Conservation (phyloP, 306 rosid genomes). For the Arachis stenosperma region DNA sequence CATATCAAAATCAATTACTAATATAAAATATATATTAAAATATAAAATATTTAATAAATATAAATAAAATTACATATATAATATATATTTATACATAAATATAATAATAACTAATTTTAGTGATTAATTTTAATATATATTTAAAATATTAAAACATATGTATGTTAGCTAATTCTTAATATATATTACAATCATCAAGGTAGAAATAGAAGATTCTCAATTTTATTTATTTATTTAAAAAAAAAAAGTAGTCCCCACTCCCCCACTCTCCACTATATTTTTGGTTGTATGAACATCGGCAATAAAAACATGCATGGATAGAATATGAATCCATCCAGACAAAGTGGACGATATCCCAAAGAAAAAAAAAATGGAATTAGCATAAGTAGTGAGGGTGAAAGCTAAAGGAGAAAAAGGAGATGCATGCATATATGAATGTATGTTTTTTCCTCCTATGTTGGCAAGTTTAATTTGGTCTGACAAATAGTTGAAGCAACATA, state of each 20-base stretch:
- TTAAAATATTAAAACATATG: no score
- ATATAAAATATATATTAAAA: no score
- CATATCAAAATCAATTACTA: no score
- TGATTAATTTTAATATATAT: no score
- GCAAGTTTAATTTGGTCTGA: background rate
- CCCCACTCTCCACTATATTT: background rate
- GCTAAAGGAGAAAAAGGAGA: background rate
- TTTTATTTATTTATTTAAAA: background rate
- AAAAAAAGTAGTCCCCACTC: background rate
- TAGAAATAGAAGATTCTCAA: constrained; percentile 2
- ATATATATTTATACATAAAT: no score
- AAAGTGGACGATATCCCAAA: constrained; percentile 14
- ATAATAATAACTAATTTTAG: no score
- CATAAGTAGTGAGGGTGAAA: background rate
- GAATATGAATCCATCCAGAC: background rate
- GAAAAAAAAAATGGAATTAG: background rate
- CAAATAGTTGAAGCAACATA: background rate
- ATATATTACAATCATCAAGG: background rate
- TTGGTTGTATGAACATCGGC: background rate
- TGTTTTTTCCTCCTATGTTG: background rate
- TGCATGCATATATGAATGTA: background rate
- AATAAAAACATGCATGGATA: background rate
- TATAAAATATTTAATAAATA: no score
- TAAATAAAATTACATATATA: no score
- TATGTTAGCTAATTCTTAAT: no score